Evolutionary conservation across 192 early-diverging fungal species (phyloP).

Genomic region (Lunasporangiospora selenospora): DNA sequence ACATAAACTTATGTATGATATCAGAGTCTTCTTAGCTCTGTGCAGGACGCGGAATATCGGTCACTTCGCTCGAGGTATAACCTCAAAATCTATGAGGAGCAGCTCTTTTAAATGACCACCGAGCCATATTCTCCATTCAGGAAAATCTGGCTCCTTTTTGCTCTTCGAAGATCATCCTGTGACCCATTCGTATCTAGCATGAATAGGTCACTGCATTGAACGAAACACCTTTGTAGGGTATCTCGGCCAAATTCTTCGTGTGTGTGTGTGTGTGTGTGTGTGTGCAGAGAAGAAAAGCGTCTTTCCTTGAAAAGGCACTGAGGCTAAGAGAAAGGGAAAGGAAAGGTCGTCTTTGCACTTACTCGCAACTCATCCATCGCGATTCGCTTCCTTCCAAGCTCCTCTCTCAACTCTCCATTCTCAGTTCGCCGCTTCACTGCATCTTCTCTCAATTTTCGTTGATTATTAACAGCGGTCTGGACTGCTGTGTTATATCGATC

Average conservation of each 20-base stretch:
- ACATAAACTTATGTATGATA: not conserved
- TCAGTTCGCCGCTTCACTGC: constrained; percentile 24
- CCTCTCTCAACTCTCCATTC: constrained; percentile 47
- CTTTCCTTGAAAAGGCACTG: not conserved
- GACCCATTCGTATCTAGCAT: constrained; percentile 38
- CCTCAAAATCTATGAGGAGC: constrained; percentile 45
- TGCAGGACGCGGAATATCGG: constrained; percentile 16
- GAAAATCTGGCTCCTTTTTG: not conserved
- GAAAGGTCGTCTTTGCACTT: not conserved
- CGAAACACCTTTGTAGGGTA: not conserved
- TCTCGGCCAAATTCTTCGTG: constrained; percentile 14
- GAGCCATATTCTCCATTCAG: too few relatives aligned
- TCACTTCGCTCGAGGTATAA: constrained; percentile 47
- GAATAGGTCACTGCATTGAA: constrained; percentile 31
- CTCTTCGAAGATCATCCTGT: constrained; percentile 47
- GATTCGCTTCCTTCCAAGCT: constrained; percentile 24
- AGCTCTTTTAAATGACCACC: constrained; percentile 47
- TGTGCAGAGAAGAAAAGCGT: not conserved
- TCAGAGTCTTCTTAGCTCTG: too few relatives aligned
- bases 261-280: constrained; percentile 1
- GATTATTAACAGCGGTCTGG: constrained; percentile 23
- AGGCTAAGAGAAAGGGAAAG: not conserved
- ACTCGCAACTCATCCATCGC: constrained; percentile 46
- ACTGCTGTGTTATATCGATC: constrained; percentile 38
- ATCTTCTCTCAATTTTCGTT: constrained; percentile 48